A percentile compares a stretch with the other conserved stretches of the same genome.
Evolutionary conservation across 257 asterid genomes (phyloP).

Genomic region (Cruciata laevipes): DNA sequence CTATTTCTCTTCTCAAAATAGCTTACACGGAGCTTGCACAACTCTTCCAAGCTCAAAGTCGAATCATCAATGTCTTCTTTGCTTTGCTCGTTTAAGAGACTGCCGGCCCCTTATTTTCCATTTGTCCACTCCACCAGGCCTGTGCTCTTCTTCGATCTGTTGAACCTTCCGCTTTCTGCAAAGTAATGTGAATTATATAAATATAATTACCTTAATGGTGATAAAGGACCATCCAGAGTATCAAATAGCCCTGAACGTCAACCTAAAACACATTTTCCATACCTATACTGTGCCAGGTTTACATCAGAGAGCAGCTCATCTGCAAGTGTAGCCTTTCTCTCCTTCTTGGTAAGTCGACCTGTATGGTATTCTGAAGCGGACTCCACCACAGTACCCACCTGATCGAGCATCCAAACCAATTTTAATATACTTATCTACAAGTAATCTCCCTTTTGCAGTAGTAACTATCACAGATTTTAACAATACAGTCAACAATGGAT

Average conservation of each 20-base stretch:
- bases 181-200: not conserved
- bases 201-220: not conserved
- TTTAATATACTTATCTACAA: not conserved
- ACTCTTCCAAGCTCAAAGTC: not conserved
- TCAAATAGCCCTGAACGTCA: not conserved
- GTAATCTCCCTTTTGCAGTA: not conserved
- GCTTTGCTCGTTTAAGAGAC: not conserved
- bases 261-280: not conserved
- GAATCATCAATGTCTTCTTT: not conserved
- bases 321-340: constrained; percentile 73
- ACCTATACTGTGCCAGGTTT: constrained; percentile 20
- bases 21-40: not conserved
- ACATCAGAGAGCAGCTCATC: constrained; percentile 80
- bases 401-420: constrained; percentile 17
- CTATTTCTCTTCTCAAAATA: not conserved
- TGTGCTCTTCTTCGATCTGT: not conserved
- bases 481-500: not conserved
- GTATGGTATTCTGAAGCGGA: constrained; percentile 63
- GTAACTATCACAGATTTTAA: not conserved
- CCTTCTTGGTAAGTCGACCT: constrained; percentile 84
- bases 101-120: not conserved
- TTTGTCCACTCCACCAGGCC: not conserved
- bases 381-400: constrained; percentile 93
- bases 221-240: not conserved
- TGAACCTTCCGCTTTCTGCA: not conserved